Evolutionary conservation across 768 basidiomycete genomes (phyloP).

Genomic region (Pisolithus microcarpus): DNA sequence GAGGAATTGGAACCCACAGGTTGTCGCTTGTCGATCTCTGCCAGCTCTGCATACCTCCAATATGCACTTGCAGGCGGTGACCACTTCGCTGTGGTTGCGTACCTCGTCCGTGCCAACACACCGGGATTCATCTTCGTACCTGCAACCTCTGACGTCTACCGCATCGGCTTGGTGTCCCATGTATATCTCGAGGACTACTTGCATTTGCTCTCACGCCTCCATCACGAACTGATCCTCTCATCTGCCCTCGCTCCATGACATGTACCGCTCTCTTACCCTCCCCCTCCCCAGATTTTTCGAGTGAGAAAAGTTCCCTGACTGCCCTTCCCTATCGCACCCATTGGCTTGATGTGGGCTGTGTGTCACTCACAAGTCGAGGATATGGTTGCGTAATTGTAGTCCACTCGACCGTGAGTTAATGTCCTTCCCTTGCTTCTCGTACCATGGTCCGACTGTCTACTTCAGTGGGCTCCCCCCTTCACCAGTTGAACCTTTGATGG

Average conservation of each 20-base stretch:
- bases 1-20: conserved; percentile 47
- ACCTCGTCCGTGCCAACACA: conserved; percentile 50
- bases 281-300: conserved; percentile 9
- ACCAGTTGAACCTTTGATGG: conserved; percentile 31
- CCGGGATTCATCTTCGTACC: conserved; percentile 42
- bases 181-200: neutral
- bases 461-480: conserved; percentile 21
- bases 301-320: conserved; percentile 19
- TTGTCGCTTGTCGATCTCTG: conserved; percentile 20
- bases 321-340: conserved; percentile 14
- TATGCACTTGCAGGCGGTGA: too few relatives aligned
- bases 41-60: conserved; percentile 3
- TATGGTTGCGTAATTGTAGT: neutral
- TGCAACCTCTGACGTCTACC: conserved; percentile 15
- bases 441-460: neutral
- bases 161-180: conserved; percentile 18
- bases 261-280: conserved; percentile 1
- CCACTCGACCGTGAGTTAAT: neutral
- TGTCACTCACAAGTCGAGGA: neutral
- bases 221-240: conserved; percentile 35
- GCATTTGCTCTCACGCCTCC: neutral
- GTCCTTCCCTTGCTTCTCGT: neutral
- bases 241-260: conserved; percentile 35
- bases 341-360: conserved; percentile 1
- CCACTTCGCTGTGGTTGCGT: too few relatives aligned